phyloP scores from a whole-genome alignment of 208 protist species.

The Vickermania spadyakhi region DNA sequence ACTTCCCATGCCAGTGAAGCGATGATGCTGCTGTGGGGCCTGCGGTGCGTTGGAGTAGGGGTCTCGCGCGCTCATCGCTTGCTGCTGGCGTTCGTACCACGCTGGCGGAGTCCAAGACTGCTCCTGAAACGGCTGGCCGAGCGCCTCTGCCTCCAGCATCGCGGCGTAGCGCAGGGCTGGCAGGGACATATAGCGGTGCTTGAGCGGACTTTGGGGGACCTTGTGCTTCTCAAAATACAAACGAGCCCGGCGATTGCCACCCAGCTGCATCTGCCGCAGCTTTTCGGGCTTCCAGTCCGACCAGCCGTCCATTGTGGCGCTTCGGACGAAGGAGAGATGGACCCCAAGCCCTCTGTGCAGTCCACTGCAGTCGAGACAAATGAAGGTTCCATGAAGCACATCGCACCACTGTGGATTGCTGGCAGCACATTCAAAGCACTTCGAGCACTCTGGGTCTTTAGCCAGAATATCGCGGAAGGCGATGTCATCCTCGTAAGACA shows the following conservation, averaged over 20 bases:
- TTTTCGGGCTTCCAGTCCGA: constrained; percentile 84
- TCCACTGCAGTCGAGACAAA: constrained; percentile 88
- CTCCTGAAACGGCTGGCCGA: constrained; percentile 63
- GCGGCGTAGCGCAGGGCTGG: constrained; percentile 73
- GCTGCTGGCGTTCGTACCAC: constrained; percentile 59
- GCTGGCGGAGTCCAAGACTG: constrained; percentile 56
- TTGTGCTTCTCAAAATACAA: constrained; percentile 77
- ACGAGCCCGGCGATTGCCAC: constrained; percentile 82
- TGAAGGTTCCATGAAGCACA: constrained; percentile 82
- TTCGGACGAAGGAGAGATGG: constrained; percentile 91
- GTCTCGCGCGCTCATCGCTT: neutral
- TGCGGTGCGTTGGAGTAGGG: constrained; percentile 6
- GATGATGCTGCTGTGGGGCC: constrained; percentile 33
- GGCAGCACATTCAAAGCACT: constrained; percentile 82
- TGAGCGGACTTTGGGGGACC: constrained; percentile 52
- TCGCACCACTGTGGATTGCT: constrained; percentile 90
- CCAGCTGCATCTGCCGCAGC: constrained; percentile 82
- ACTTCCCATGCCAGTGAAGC: constrained; percentile 44
- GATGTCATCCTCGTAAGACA: constrained; percentile 30
- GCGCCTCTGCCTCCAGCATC: constrained; percentile 74
- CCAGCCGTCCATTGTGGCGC: constrained; percentile 92
- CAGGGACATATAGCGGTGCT: constrained; percentile 64
- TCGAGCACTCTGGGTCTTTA: constrained; percentile 67
- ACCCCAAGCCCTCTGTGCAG: constrained; percentile 90
- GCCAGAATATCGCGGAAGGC: constrained; percentile 61